phyloP scores from a whole-genome alignment of 2,329 filamentous ascomycete species.

The Aspergillus novofumigatus region DNA sequence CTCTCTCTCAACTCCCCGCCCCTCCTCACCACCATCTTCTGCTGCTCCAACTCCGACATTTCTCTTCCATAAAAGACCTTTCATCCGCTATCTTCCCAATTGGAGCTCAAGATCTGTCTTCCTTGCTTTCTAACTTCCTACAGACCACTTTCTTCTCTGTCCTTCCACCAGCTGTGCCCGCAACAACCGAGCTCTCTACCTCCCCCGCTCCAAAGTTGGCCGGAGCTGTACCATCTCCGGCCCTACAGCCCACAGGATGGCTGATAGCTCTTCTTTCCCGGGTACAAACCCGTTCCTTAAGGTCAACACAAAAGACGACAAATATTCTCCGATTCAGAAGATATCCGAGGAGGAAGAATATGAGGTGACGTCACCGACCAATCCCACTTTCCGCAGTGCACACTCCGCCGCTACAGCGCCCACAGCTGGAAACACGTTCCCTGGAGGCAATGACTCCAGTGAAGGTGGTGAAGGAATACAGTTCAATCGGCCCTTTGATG shows the following conservation, averaged over 20 bases:
- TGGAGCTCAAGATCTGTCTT: not conserved
- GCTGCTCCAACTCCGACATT: not conserved
- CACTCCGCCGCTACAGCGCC: constrained; percentile 24
- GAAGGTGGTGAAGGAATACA: constrained; percentile 22
- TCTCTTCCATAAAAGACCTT: not conserved
- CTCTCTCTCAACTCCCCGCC: constrained; percentile 1
- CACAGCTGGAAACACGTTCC: constrained; percentile 42
- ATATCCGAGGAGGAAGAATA: constrained; percentile 79
- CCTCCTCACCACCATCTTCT: constrained; percentile 8
- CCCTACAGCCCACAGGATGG: constrained; percentile 50
- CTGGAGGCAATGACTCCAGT: constrained; percentile 26
- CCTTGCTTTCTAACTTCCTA: constrained; percentile 58
- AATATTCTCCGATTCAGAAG: constrained; percentile 52
- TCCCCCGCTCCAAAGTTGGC: constrained; percentile 20
- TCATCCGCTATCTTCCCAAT: not conserved
- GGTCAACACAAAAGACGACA: constrained; percentile 66
- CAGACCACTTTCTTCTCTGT: constrained; percentile 62
- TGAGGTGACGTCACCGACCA: constrained; percentile 73
- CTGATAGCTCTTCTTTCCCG: constrained; percentile 66
- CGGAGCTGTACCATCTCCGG: constrained; percentile 27
- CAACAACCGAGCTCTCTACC: constrained; percentile 55
- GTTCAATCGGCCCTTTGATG: constrained; percentile 34
- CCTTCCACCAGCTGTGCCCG: constrained; percentile 51
- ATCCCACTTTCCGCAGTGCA: constrained; percentile 52
- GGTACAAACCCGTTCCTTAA: constrained; percentile 78